These are phyloP conservation scores for Fusarium pseudocircinatum DNA, from an alignment of 2,329 filamentous ascomycete genomes.

Conservation along the genomic window DNA sequence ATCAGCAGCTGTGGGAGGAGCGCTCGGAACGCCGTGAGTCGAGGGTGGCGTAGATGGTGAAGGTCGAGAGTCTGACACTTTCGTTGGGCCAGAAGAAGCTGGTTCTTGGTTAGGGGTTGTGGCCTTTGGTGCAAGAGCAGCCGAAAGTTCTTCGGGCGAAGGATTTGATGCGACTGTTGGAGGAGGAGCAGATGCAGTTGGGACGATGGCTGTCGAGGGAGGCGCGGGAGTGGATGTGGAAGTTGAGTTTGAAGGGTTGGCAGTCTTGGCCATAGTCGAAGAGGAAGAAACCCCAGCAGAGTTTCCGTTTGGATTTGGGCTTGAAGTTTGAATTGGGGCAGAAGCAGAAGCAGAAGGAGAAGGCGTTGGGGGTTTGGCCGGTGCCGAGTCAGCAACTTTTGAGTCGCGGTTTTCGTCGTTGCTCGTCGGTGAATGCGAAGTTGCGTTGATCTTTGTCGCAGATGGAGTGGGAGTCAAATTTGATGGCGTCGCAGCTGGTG, in stretches of 20 bases:
- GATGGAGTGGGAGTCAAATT: slow-evolving; percentile 21
- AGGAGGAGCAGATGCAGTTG: slow-evolving; percentile 2
- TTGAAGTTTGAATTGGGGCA: neutral
- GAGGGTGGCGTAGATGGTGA: slow-evolving; percentile 36
- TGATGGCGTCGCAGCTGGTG: slow-evolving; percentile 11
- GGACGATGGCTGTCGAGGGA: slow-evolving; percentile 1
- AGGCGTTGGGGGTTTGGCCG: neutral
- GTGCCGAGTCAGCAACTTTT: slow-evolving; percentile 19
- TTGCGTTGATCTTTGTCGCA: slow-evolving; percentile 18
- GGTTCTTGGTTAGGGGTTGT: slow-evolving; percentile 10
- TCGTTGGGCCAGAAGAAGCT: slow-evolving; percentile 7
- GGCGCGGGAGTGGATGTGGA: slow-evolving; percentile 22
- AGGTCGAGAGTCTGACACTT: slow-evolving; percentile 12
- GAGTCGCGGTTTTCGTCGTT: slow-evolving; percentile 25
- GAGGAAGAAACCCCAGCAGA: slow-evolving; percentile 4
- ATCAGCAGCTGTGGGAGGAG: slow-evolving; percentile 12
- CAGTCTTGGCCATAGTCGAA: neutral
- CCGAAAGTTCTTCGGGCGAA: slow-evolving; percentile 8
- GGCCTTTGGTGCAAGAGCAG: slow-evolving; percentile 1
- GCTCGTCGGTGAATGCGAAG: slow-evolving; percentile 19
- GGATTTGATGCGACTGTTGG: slow-evolving; percentile 5
- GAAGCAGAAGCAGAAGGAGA: slow-evolving; percentile 1
- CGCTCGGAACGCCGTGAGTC: slow-evolving; percentile 12
- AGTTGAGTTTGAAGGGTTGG: slow-evolving; percentile 16
- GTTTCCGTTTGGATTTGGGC: slow-evolving; percentile 3